phyloP scores from a whole-genome alignment of 495 filamentous ascomycete genomes.

The Lasiosphaeria hispida region DNA sequence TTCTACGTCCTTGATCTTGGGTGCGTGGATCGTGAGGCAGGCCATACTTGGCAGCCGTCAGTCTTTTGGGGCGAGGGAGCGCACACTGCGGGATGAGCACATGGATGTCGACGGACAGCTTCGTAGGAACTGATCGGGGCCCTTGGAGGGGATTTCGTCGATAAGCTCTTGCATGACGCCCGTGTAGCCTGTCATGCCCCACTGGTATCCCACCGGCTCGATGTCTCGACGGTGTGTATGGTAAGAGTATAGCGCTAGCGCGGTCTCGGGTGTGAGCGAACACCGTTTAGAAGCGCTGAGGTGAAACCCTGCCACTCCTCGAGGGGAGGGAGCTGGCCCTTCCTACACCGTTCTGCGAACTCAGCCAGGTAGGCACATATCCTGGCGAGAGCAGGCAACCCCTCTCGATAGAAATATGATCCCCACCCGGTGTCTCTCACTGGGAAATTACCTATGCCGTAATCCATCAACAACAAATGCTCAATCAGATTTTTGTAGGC shows the following conservation, averaged over 20 bases:
- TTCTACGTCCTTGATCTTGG: neutral
- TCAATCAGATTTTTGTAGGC: neutral
- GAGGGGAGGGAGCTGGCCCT: conserved; percentile 2
- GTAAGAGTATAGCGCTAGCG: conserved; percentile 12
- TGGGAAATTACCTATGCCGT: neutral
- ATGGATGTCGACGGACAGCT: conserved; percentile 19
- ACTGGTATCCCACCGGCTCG: neutral
- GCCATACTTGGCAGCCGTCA: neutral
- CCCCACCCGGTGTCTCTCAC: too few relatives aligned
- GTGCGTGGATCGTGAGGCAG: neutral
- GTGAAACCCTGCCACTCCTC: neutral
- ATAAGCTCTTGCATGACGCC: conserved; percentile 19
- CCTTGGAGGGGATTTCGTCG: conserved; percentile 12
- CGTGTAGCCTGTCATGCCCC: conserved; percentile 6
- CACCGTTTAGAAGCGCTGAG: neutral
- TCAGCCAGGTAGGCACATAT: conserved; percentile 1
- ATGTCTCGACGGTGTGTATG: neutral
- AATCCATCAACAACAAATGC: conserved; percentile 14
- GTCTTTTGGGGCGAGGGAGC: neutral
- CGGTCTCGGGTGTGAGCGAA: neutral
- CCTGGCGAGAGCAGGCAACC: neutral
- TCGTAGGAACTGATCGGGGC: conserved; percentile 13
- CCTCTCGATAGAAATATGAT: neutral
- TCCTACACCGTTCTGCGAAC: conserved; percentile 6
- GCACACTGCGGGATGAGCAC: conserved; percentile 3